phyloP scores from a whole-genome alignment of 139 green algal genomes.

The Yamagishiella unicocca region DNA sequence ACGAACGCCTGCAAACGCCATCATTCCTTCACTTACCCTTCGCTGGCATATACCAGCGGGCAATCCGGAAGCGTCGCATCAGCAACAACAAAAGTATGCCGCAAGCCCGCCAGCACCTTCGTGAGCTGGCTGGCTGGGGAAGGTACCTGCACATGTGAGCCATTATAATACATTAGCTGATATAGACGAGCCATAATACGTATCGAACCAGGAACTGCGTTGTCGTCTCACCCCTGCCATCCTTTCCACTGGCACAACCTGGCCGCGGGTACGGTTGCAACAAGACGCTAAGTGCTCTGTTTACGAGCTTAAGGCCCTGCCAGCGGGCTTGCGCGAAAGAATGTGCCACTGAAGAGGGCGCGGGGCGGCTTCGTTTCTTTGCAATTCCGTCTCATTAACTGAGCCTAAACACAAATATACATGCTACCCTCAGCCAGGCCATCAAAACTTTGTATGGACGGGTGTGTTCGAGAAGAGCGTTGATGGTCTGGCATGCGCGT shows the following conservation, averaged over 20 bases:
- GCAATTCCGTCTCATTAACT: neutral
- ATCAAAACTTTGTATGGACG: too few species aligned
- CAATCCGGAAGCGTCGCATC: conserved; percentile 95
- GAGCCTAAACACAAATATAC: neutral
- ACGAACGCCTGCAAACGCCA: neutral
- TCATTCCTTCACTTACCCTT: conserved; percentile 64
- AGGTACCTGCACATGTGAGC: conserved; percentile 31
- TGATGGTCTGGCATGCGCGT: too few species aligned
- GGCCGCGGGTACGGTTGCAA: neutral
- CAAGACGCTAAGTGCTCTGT: neutral
- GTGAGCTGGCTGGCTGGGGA: conserved; percentile 71
- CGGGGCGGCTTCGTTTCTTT: neutral
- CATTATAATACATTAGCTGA: neutral
- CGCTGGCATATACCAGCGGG: conserved; percentile 95
- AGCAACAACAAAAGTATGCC: conserved; percentile 95
- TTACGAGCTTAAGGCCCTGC: neutral
- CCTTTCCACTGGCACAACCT: neutral
- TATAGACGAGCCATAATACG: neutral
- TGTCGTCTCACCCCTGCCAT: conserved; percentile 27
- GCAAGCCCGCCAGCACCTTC: conserved; percentile 84
- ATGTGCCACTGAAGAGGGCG: neutral
- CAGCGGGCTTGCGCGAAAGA: neutral
- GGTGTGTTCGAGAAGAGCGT: too few species aligned
- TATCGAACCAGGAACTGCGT: neutral
- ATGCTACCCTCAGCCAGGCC: too few species aligned